Conservation (phyloP, 371 early-diverging fungal species). For the Mortierella sp. region DNA sequence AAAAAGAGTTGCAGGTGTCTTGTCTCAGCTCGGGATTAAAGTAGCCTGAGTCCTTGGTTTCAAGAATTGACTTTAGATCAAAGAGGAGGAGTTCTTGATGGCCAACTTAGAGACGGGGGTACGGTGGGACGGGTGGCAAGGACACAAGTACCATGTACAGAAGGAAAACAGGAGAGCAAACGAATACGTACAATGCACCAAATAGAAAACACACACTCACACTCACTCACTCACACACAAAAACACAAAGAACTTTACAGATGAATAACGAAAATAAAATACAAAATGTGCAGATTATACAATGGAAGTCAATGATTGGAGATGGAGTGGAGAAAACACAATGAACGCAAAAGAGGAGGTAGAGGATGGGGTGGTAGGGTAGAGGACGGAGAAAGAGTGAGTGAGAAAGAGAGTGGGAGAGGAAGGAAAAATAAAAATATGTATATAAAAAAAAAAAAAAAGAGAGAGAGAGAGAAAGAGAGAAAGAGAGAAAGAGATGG, state of each 20-base stretch:
- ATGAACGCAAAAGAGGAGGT: background rate
- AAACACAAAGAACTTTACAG: conserved; percentile 8
- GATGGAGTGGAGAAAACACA: conserved; percentile 8
- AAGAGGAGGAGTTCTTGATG: background rate
- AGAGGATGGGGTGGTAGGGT: conserved; percentile 4
- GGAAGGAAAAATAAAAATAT: background rate
- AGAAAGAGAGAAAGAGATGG: background rate
- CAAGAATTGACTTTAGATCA: conserved; percentile 1
- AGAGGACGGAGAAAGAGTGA: background rate
- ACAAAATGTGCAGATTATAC: conserved; percentile 12
- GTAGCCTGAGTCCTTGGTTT: background rate
- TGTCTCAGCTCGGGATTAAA: conserved; percentile 11
- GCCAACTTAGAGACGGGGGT: background rate
- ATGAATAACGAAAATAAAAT: conserved; percentile 10
- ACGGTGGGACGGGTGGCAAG: background rate
- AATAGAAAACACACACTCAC: conserved; percentile 2
- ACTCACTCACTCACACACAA: background rate
- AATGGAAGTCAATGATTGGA: conserved; percentile 2
- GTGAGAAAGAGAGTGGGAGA: background rate
- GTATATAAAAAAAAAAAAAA: background rate
- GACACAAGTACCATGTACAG: conserved; percentile 14
- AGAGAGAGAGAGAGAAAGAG: background rate
- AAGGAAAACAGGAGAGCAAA: background rate
- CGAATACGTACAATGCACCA: background rate
- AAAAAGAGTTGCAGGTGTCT: conserved; percentile 3